phyloP scores from a whole-genome alignment of 768 basidiomycete species.

The Cyclocybe cylindracea region DNA sequence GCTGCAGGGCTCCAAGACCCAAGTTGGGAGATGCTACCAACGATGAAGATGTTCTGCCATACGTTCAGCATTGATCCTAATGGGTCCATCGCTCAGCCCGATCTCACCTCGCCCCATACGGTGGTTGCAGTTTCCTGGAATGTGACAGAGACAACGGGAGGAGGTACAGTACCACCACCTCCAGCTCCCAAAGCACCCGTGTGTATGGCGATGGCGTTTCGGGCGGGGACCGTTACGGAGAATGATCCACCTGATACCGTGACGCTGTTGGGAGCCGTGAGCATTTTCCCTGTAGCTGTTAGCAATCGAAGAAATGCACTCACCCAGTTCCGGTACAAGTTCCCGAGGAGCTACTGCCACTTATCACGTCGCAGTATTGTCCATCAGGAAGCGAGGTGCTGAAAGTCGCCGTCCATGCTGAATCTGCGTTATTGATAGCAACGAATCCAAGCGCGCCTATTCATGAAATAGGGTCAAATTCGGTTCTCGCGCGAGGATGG shows the following conservation, averaged over 20 bases:
- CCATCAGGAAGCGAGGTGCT: constrained; percentile 58
- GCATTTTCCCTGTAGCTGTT: neutral
- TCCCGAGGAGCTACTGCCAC: constrained; percentile 40
- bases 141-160: constrained; percentile 37
- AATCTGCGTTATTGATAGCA: constrained; percentile 66
- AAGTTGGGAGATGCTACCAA: constrained; percentile 56
- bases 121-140: constrained; percentile 61
- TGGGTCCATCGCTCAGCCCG: neutral
- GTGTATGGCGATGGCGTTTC: constrained; percentile 59
- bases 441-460: constrained; percentile 59
- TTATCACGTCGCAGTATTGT: constrained; percentile 65
- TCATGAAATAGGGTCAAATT: neutral
- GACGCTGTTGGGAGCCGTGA: constrained; percentile 32
- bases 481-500: neutral
- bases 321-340: constrained; percentile 55
- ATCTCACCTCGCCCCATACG: constrained; percentile 52
- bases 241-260: constrained; percentile 52
- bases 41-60: constrained; percentile 57
- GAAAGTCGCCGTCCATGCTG: constrained; percentile 57
- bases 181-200: constrained; percentile 41
- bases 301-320: constrained; percentile 13
- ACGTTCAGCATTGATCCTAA: neutral
- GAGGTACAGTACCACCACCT: constrained; percentile 15
- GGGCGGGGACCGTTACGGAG: constrained; percentile 47
- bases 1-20: constrained; percentile 50